Conservation (phyloP, 495 filamentous ascomycete species). For the Podospora pseudoanserina region DNA sequence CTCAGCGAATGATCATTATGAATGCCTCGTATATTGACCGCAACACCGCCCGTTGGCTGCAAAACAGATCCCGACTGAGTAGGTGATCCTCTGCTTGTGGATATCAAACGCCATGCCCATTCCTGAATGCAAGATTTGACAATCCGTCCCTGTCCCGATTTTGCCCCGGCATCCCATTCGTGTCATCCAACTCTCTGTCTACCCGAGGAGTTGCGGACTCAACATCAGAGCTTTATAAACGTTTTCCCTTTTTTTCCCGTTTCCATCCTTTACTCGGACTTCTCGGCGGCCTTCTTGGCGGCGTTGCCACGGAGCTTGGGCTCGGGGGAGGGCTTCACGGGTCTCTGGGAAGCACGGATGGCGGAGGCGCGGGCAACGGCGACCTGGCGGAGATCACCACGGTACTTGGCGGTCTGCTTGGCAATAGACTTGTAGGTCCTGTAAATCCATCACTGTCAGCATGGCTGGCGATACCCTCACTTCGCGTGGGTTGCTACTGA, state of each 20-base stretch:
- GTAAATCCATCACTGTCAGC: conserved; percentile 28
- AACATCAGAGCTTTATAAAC: conserved; percentile 19
- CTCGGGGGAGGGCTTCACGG: conserved; percentile 70
- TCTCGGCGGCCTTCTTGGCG: conserved; percentile 64
- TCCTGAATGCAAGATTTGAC: conserved; percentile 33
- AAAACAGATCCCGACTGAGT: conserved; percentile 25
- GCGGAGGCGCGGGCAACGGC: conserved; percentile 87
- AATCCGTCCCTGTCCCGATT: conserved; percentile 23
- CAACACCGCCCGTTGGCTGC: conserved; percentile 17
- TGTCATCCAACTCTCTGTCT: conserved; percentile 18
- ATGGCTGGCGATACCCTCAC: conserved; percentile 10
- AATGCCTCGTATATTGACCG: conserved; percentile 14
- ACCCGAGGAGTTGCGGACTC: conserved; percentile 19
- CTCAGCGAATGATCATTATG: conserved; percentile 7
- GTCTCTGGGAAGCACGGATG: conserved; percentile 71
- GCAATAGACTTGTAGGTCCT: conserved; percentile 89
- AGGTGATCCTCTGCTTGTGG: conserved; percentile 27
- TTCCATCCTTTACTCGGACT: conserved; percentile 24
- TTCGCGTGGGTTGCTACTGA: conserved; percentile 48
- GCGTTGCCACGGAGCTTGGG: conserved; percentile 75
- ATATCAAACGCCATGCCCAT: conserved; percentile 41
- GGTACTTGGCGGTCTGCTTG: conserved; percentile 78
- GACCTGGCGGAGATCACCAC: conserved; percentile 78
- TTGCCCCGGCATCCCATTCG: conserved; percentile 27
- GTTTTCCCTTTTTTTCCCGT: conserved; percentile 16